phyloP scores from a whole-genome alignment of 768 basidiomycete genomes.

The Serendipita vermifera region DNA sequence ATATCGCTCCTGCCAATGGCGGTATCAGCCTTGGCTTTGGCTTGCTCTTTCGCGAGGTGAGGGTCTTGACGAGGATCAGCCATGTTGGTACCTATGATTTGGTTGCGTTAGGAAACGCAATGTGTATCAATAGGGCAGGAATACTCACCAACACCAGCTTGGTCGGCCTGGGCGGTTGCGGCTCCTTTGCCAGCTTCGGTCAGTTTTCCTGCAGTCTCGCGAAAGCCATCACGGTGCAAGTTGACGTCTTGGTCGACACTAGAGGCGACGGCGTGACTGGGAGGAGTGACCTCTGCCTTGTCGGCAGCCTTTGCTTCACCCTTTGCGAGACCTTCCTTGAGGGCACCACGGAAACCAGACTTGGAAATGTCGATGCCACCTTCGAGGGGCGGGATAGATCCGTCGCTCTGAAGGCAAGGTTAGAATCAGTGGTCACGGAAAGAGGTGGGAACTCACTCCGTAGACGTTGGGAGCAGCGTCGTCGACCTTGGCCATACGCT shows the following conservation, averaged over 20 bases:
- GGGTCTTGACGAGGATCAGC: no score
- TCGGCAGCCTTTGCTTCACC: neutral
- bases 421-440: no score
- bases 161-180: conserved; percentile 3
- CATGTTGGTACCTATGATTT: no score
- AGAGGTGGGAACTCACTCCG: no score
- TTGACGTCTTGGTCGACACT: conserved; percentile 7
- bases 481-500: conserved; percentile 51
- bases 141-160: no score
- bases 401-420: neutral
- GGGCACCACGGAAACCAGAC: conserved; percentile 25
- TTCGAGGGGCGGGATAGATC: conserved; percentile 17
- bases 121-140: no score
- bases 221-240: conserved; percentile 5
- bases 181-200: neutral
- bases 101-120: no score
- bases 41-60: no score
- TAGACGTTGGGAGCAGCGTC: conserved; percentile 44
- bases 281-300: conserved; percentile 6
- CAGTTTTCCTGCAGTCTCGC: neutral
- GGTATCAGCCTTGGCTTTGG: no score
- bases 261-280: neutral
- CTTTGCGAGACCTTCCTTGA: conserved; percentile 2
- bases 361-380: conserved; percentile 36
- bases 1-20: no score